phyloP scores from a whole-genome alignment of 768 basidiomycete genomes.

The Pleurotus pulmonarius region DNA sequence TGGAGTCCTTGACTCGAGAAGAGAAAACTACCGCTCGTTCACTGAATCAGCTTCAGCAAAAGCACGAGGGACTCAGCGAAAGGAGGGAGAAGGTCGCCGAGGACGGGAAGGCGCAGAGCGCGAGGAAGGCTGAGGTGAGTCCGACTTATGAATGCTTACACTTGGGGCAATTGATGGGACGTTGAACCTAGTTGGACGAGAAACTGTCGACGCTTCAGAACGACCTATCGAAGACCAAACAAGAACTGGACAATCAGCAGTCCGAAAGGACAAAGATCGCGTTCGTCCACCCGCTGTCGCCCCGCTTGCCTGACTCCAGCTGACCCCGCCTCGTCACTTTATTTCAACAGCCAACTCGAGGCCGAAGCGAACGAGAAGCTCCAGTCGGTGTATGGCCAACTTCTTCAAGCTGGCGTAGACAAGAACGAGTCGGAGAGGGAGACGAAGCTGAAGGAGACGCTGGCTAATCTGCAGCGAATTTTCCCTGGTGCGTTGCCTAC shows the following conservation, averaged over 20 bases:
- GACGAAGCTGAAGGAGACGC: slow-evolving; percentile 77
- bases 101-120: slow-evolving; percentile 45
- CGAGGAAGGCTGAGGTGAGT: slow-evolving; percentile 58
- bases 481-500: slow-evolving; percentile 66
- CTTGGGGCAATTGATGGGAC: not conserved
- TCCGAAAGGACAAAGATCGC: slow-evolving; percentile 77
- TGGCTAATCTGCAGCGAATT: slow-evolving; percentile 78
- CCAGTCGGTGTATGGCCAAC: slow-evolving; percentile 72
- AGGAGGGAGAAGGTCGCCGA: slow-evolving; percentile 53
- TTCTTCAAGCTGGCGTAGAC: slow-evolving; percentile 89
- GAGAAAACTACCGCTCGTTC: slow-evolving; percentile 70
- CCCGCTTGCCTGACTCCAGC: not conserved
- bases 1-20: slow-evolving; percentile 79
- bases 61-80: slow-evolving; percentile 59
- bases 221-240: slow-evolving; percentile 63
- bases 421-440: slow-evolving; percentile 85
- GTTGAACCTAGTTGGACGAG: slow-evolving; percentile 47
- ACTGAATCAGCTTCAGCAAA: slow-evolving; percentile 63
- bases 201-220: slow-evolving; percentile 52
- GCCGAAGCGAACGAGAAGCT: slow-evolving; percentile 92
- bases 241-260: slow-evolving; percentile 81
- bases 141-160: not conserved
- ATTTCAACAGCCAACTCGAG: slow-evolving; percentile 69
- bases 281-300: slow-evolving; percentile 38
- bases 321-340: not conserved